Conservation (phyloP, 345 rosid genomes). For the Eucalyptus leucophloia region DNA sequence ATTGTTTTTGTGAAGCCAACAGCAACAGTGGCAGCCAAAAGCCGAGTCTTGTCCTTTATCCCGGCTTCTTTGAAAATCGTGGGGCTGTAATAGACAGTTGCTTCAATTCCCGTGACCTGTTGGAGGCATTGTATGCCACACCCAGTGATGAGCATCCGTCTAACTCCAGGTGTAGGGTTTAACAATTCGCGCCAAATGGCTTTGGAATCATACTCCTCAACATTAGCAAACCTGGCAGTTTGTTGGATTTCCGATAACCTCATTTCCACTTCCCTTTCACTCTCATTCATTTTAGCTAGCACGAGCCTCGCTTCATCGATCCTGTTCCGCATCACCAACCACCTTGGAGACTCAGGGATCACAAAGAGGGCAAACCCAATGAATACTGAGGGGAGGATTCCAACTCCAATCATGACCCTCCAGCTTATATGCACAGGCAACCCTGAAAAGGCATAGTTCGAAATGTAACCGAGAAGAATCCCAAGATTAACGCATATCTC, state of each 20-base stretch:
- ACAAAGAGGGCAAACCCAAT: slow-evolving; percentile 36
- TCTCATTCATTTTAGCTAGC: slow-evolving; percentile 26
- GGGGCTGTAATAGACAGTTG: slow-evolving; percentile 63
- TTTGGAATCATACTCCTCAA: slow-evolving; percentile 9
- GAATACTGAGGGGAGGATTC: slow-evolving; percentile 40
- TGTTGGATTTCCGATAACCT: slow-evolving; percentile 42
- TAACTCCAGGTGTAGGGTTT: slow-evolving; percentile 30
- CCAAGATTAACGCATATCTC: slow-evolving; percentile 54
- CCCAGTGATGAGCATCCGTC: slow-evolving; percentile 41
- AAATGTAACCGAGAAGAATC: slow-evolving; percentile 59
- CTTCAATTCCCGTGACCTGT: slow-evolving; percentile 60
- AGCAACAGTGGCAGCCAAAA: slow-evolving; percentile 60
- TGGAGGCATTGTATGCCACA: slow-evolving; percentile 61
- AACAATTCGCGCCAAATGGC: slow-evolving; percentile 41
- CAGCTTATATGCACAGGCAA: slow-evolving; percentile 31
- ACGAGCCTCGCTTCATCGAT: slow-evolving; percentile 43
- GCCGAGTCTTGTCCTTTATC: slow-evolving; percentile 17
- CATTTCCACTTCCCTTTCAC: slow-evolving; percentile 36
- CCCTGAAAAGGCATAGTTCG: slow-evolving; percentile 39
- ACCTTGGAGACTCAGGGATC: slow-evolving; percentile 66
- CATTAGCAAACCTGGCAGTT: slow-evolving; percentile 21
- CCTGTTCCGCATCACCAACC: slow-evolving; percentile 43
- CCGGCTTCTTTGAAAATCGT: slow-evolving; percentile 46
- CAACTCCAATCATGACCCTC: slow-evolving; percentile 60
- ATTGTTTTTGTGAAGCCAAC: slow-evolving; percentile 53